Conservation (phyloP, 2,329 filamentous ascomycete genomes). For the Calonectria multiphialidica region DNA sequence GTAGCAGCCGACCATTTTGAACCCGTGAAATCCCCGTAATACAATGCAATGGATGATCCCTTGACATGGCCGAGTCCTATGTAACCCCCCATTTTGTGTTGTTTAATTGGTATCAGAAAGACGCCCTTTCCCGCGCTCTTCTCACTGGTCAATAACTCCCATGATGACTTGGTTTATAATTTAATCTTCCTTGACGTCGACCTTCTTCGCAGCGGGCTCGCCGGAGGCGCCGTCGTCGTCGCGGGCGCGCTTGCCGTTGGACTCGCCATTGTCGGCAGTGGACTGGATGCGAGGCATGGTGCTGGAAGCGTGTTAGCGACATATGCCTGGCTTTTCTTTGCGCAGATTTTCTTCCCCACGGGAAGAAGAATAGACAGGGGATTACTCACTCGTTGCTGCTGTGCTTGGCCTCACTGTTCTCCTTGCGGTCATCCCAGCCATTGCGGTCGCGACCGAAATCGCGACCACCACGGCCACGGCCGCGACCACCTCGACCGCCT, state of each 20-base stretch:
- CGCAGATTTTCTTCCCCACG: background rate
- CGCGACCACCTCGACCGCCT: constrained; percentile 56
- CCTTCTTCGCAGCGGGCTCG: constrained; percentile 72
- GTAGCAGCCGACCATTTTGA: constrained; percentile 27
- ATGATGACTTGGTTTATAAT: constrained; percentile 11
- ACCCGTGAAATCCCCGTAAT: constrained; percentile 38
- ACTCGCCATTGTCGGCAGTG: constrained; percentile 49
- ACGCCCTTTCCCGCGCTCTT: constrained; percentile 7
- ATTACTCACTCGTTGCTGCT: constrained; percentile 43
- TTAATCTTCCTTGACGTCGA: constrained; percentile 63
- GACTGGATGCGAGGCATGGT: constrained; percentile 57
- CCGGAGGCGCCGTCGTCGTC: constrained; percentile 60
- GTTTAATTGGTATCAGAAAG: constrained; percentile 38
- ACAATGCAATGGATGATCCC: constrained; percentile 35
- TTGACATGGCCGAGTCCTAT: constrained; percentile 22
- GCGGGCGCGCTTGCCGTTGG: constrained; percentile 66
- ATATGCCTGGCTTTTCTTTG: background rate
- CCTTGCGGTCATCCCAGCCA: constrained; percentile 33
- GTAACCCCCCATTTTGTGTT: constrained; percentile 11
- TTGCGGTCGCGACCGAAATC: constrained; percentile 34
- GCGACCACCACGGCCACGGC: constrained; percentile 57
- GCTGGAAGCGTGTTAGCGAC: constrained; percentile 33
- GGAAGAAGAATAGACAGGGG: background rate
- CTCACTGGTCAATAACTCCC: constrained; percentile 4
- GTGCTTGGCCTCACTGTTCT: constrained; percentile 41